Evolutionary conservation across 2,329 filamentous ascomycete species (phyloP).

Genomic region (Aureobasidium melanogenum): DNA sequence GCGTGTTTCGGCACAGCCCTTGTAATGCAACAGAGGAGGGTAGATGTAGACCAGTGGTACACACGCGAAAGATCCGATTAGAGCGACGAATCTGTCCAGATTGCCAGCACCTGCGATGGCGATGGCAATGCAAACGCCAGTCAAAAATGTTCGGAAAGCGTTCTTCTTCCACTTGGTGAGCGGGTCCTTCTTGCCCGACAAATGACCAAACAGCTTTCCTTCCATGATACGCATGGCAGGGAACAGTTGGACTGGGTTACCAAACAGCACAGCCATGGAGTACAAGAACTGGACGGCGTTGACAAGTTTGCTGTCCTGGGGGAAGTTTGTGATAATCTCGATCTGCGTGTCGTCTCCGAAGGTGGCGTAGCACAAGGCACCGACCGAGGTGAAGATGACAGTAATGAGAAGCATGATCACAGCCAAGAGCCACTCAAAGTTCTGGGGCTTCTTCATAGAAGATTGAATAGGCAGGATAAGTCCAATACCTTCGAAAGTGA

Average conservation of each 20-base stretch:
- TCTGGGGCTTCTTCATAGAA: slow-evolving; percentile 61
- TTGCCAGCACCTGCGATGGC: slow-evolving; percentile 58
- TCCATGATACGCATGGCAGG: slow-evolving; percentile 65
- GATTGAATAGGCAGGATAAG: slow-evolving; percentile 69
- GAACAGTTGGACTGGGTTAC: slow-evolving; percentile 66
- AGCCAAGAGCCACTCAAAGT: slow-evolving; percentile 57
- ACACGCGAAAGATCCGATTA: slow-evolving; percentile 66
- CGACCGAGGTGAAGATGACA: slow-evolving; percentile 62
- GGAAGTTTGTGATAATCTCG: slow-evolving; percentile 69
- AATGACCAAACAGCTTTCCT: slow-evolving; percentile 55
- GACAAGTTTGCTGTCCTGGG: slow-evolving; percentile 61
- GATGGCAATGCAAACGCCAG: slow-evolving; percentile 51
- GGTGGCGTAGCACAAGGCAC: slow-evolving; percentile 64
- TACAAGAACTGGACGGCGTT: slow-evolving; percentile 70
- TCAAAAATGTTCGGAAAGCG: slow-evolving; percentile 48
- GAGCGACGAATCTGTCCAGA: slow-evolving; percentile 64
- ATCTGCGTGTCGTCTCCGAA: slow-evolving; percentile 62
- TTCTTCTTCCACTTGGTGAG: slow-evolving; percentile 73
- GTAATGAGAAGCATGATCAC: slow-evolving; percentile 67
- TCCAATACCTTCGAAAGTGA: slow-evolving; percentile 71
- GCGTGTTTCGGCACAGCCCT: slow-evolving; percentile 51
- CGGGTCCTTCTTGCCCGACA: slow-evolving; percentile 55
- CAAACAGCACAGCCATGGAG: slow-evolving; percentile 62
- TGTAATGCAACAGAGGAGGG: slow-evolving; percentile 61
- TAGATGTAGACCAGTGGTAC: slow-evolving; percentile 72